These are phyloP conservation scores for Tympanopsis confertula DNA, from an alignment of 2,329 filamentous ascomycete genomes.

Conservation along the genomic window DNA sequence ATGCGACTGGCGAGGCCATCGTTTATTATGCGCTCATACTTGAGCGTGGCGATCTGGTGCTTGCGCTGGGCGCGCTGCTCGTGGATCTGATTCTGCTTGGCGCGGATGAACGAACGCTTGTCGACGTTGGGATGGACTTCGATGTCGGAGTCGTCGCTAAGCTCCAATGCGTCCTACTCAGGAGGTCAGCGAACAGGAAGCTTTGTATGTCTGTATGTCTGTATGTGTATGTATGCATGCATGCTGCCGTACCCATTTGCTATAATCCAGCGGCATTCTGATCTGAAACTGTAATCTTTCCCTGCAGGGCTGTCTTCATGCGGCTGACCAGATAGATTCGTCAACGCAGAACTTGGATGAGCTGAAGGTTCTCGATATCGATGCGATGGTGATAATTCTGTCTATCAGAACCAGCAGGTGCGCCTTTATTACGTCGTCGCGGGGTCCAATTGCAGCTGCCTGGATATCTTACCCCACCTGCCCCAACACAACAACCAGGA, in stretches of 20 bases:
- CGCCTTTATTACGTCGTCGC: too few relatives aligned
- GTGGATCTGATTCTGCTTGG: slow-evolving; percentile 96
- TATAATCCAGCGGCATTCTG: slow-evolving; percentile 45
- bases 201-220: slow-evolving; percentile 9
- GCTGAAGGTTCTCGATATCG: too few relatives aligned
- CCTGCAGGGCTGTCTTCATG: neutral
- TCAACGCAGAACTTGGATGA: too few relatives aligned
- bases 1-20: slow-evolving; percentile 81
- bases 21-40: slow-evolving; percentile 88
- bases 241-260: slow-evolving; percentile 49
- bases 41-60: slow-evolving; percentile 78
- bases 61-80: slow-evolving; percentile 76
- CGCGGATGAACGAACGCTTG: slow-evolving; percentile 94
- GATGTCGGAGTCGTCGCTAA: slow-evolving; percentile 95
- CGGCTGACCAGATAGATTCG: neutral
- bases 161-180: slow-evolving; percentile 73
- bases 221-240: too few relatives aligned
- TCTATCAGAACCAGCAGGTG: too few relatives aligned
- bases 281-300: neutral
- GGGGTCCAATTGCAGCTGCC: too few relatives aligned
- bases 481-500: too few relatives aligned
- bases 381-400: too few relatives aligned
- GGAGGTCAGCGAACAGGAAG: slow-evolving; percentile 1
- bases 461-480: too few relatives aligned
- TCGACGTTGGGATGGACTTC: slow-evolving; percentile 99